Conservation (phyloP, 306 rosid species). For the peach (Prunus persica) region Prunus_persica_NCBIv2 NC_034016.1:18907001-18907500, state of each 20-base stretch:
- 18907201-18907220: too few relatives aligned
- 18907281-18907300: too few relatives aligned
- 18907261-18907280: too few relatives aligned
- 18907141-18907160: not conserved
- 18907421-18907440: not conserved
- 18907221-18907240: not conserved
- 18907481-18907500: not conserved
- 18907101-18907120: constrained; percentile 14
- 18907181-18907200: constrained; percentile 9
- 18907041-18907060: constrained; percentile 35
- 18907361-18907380: not conserved
- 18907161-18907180: constrained; percentile 11
- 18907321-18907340: not conserved
- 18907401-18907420: not conserved
- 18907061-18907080: constrained; percentile 14
- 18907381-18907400: not conserved
- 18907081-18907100: not conserved
- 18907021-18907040: constrained; percentile 54
- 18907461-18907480: not conserved
- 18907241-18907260: not conserved
- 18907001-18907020: constrained; percentile 78
- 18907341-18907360: not conserved
- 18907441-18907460: not conserved
- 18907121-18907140: not conserved
- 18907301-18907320: too few relatives aligned